Base-by-base conservation (phyloP, 257 asterid genomes). In the Solanum gracilifrons region DNA sequence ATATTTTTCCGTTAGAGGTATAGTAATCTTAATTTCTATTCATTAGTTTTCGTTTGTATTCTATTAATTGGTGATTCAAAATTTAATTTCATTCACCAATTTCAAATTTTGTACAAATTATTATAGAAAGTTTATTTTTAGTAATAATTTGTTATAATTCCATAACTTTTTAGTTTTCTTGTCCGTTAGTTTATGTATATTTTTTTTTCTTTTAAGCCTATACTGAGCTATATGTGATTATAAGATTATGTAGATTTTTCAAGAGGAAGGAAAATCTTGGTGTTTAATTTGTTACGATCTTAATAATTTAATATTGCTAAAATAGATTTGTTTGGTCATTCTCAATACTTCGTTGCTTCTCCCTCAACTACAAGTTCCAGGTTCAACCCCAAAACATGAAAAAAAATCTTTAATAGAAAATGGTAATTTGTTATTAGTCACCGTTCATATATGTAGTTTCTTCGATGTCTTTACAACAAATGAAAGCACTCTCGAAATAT, bases 11-110 rank as follows among this genome's bases (percentile, higher is more conserved):
- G 58, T 29, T 37, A 23, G 68, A 82, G 69, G 85, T 82, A 82
- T 10, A 48, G 43, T 82, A 31, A 80, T 15, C 33, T 37, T 82
- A 80, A 10, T 48, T 82, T 48, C 31, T 33, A 18, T 55, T n/a
- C 41, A 62, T 74, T 85, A 74, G 69, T 41, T 71, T 85, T 85
- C 13, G n/a, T 21, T 13, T 41, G 43, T 86, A 66, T 71, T 39
- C 18, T 69, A n/a, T 69, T 62, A 62, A 82, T 83, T 89, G 91
- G 87, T 76, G 89, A 51, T 36, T 77, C 84, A 35, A 85, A 55
- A 51, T 77, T 48, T 87, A 69, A 31, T 69, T 79, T 79, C 21
- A 21, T 46, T 85, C 88, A 87, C 88, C 91, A 80, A 16, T 66
- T 62, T 85, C 87, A 85, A 36, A 5, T 62, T 55, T 62, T 43